Conservation (phyloP, 768 basidiomycete genomes). For the Mycena rebaudengoi region DNA sequence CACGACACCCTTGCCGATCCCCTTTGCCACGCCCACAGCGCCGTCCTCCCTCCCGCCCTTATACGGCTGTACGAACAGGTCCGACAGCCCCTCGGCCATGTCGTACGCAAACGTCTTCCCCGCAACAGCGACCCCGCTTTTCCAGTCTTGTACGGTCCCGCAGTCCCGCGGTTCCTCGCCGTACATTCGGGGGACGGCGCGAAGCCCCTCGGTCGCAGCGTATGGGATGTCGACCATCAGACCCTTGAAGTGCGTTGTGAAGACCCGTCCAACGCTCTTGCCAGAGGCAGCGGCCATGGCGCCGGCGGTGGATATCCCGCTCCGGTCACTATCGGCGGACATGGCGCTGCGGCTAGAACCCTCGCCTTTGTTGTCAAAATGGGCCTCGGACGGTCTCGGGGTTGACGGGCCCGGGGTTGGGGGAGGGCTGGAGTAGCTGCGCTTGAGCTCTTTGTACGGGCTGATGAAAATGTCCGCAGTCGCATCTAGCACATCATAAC, state of each 20-base stretch:
- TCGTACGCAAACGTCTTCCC: slow-evolving; percentile 40
- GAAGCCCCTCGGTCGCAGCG: slow-evolving; percentile 46
- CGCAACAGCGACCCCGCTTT: slow-evolving; percentile 47
- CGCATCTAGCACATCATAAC: slow-evolving; percentile 4
- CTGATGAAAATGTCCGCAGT: slow-evolving; percentile 12
- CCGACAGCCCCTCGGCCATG: slow-evolving; percentile 17
- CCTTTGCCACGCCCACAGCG: slow-evolving; percentile 18
- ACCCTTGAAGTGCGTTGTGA: slow-evolving; percentile 38
- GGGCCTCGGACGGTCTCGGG: neutral
- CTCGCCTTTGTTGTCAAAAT: slow-evolving; percentile 31
- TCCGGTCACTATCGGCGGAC: neutral
- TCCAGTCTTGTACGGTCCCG: slow-evolving; percentile 43
- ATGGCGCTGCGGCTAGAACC: neutral
- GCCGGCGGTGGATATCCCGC: slow-evolving; percentile 17
- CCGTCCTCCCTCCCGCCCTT: slow-evolving; percentile 28
- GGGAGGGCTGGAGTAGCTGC: neutral
- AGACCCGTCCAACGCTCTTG: slow-evolving; percentile 36
- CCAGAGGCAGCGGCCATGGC: slow-evolving; percentile 45
- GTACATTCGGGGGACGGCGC: slow-evolving; percentile 43
- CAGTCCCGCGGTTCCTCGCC: slow-evolving; percentile 42
- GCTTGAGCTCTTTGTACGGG: slow-evolving; percentile 19
- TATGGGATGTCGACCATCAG: slow-evolving; percentile 37
- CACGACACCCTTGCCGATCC: slow-evolving; percentile 17
- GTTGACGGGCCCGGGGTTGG: neutral
- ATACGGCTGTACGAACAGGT: slow-evolving; percentile 23